Base-by-base conservation (phyloP, 805 yeast genomes). In the Candida xyloterini region DNA sequence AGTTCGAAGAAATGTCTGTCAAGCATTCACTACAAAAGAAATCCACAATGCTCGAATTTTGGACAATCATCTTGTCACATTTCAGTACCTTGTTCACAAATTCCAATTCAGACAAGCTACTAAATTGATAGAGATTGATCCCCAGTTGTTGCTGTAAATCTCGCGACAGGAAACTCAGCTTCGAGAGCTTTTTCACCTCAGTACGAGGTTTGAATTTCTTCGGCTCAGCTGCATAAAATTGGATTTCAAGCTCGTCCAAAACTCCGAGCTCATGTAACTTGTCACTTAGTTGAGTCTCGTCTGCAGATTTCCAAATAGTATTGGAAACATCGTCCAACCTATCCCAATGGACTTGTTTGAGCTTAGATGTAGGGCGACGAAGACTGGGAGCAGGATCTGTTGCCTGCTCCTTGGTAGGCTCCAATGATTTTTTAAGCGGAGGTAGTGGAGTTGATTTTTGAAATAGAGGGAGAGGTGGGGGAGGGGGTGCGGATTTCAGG, bases 321-420 rank as follows among this genome's bases (percentile, higher is more conserved):
- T 74, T 68, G 13, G 69, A 65, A 11, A 80, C 66, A 34, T 68
- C 60, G 10, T 80, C 84, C 32, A 84, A 65, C 53, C 78, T 83
- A 47, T 84, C 93, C 95, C 93, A 84, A 52, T 84, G 95, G 46
- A 84, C 74, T 53, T 84, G 95, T 55, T 83, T 84, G 64, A 84
- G 63, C 59, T 78, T 80, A 45, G 53, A 44, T 5, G 55, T 37
- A 10, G 60, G 54, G 24, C 58, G 48, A 31, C 50, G 52, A 21
- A 40, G 23, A 33, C 28, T 18, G 38, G 51, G 44, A 15, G 35
- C 38, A 2, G 50, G 48, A 4, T 47, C 51, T 13, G 50, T 42
- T 10, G 54, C 51, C 13, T 47, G 43, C 7, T 51, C 26, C 3
- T 22, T 21, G 10, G 39, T 4, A 23, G 28, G 24, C 22, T 16